A percentile compares a stretch with the other conserved stretches of the same genome.
phyloP scores from a whole-genome alignment of 140 eudicot species.

The Ambrosia hybrid region DNA sequence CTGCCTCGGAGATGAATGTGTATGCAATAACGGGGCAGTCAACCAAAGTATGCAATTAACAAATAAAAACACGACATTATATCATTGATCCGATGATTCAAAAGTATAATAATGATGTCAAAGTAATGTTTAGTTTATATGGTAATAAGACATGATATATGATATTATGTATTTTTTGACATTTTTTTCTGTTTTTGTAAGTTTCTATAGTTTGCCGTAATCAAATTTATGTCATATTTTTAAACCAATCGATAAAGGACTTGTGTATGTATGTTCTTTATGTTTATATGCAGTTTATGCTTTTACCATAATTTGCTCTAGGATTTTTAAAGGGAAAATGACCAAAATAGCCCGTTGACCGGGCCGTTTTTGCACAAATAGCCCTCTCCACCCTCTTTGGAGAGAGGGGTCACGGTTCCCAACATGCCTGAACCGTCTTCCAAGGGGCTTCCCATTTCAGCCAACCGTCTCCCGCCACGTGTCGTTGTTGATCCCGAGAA shows the following conservation, averaged over 20 bases:
- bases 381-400: no score
- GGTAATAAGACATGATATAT: not conserved
- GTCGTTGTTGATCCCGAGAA: no score
- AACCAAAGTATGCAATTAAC: conserved; percentile 54
- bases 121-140: conserved; percentile 14
- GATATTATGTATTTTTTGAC: not conserved
- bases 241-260: no score
- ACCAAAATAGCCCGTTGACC: no score
- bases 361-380: no score
- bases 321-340: no score
- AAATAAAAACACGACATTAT: conserved; percentile 1
- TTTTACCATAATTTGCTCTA: no score
- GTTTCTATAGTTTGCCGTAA: not conserved
- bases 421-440: no score
- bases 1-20: conserved; percentile 37
- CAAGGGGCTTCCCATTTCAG: no score
- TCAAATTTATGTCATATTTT: not conserved
- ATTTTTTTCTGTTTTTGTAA: not conserved
- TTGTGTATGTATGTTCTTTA: no score
- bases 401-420: no score
- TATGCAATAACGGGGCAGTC: conserved; percentile 36
- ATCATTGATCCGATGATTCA: not conserved
- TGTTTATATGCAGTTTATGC: not conserved
- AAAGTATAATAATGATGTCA: conserved; percentile 9
- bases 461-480: no score